Conservation (phyloP, 257 asterid species). For the Handroanthus guayacan region DNA sequence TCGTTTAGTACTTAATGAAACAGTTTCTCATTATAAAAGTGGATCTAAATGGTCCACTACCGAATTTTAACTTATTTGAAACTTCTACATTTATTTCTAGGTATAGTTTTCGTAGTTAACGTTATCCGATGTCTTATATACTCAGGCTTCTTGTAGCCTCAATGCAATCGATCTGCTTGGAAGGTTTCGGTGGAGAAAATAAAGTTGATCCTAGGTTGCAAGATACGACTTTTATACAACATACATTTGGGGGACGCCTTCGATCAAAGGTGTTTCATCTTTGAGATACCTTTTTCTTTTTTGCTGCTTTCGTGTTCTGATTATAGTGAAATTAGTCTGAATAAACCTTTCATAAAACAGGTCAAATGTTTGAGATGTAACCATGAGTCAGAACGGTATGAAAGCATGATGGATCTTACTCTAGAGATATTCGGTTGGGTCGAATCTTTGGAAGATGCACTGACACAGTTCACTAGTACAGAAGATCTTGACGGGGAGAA, state of each 20-base stretch:
- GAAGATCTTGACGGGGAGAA: conserved; percentile 94
- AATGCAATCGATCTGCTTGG: conserved; percentile 89
- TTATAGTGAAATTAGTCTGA: conserved; percentile 6
- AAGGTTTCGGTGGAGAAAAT: conserved; percentile 82
- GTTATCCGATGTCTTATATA: conserved; percentile 16
- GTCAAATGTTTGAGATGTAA: conserved; percentile 79
- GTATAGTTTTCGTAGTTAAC: conserved; percentile 18
- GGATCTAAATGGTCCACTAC: background rate
- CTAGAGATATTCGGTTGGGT: conserved; percentile 87
- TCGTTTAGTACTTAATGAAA: conserved; percentile 31
- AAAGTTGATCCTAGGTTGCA: conserved; percentile 72
- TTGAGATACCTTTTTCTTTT: background rate
- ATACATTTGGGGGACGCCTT: conserved; percentile 82
- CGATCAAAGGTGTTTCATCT: conserved; percentile 70
- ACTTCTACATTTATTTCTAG: background rate
- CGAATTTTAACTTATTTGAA: conserved; percentile 4
- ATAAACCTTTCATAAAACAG: conserved; percentile 45
- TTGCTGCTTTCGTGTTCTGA: conserved; percentile 11
- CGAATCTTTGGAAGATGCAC: conserved; percentile 81
- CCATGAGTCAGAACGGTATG: conserved; percentile 76
- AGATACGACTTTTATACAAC: conserved; percentile 84
- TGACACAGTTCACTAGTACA: conserved; percentile 78
- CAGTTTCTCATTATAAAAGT: background rate
- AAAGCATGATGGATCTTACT: conserved; percentile 87
- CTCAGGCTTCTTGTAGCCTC: conserved; percentile 87